Evolutionary conservation across 208 protist genomes (phyloP), one percentile per base, ranked within the genome.

Genomic region (Trypanosoma conorhini): DNA sequence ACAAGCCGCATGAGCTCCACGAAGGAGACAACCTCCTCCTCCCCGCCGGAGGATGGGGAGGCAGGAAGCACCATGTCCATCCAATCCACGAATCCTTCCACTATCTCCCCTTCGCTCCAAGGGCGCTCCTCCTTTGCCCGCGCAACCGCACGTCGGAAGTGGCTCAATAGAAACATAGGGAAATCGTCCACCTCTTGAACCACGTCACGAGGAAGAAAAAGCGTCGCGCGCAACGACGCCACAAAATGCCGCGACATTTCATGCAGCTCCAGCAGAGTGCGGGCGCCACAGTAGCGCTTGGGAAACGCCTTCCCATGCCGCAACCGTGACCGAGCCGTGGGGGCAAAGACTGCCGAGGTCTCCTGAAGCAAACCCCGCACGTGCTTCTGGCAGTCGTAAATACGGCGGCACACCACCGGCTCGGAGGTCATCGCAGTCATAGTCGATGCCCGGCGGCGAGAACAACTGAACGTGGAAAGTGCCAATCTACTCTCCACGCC

Each of bases 1-100:
- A 92, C 62, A 2, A 91, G 63, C 30, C 69, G 46, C n/a, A 89
- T 65, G 17, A 95, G 69, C 51, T 82, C 60, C 33, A 75, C 56
- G 31, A 81, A 92, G 9, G 86, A 79, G 9, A 95, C 57, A n/a
- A 78, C 40, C 1, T 72, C 66, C 9, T 71, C 66, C 12, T 55
- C 67, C 1, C 8, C 26, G 28, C 10, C 22, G 12, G 44, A 28
- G 24, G 42, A 21, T n/a, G 62, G 40, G 57, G 62, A 28, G 24
- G 33, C 12, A 19, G 64, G 55, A 24, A 78, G 48, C 5, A 70
- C 56, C 40, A 55, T 65, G 26, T 79, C 62, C 50, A 79, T 57
- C 81, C 81, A 86, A n/a, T 82, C 81, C 17, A 74, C 55, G 33
- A 86, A 79, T 42, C 71, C 73, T 26, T 26, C 33, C 55, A 85